Conservation (phyloP, 2,329 filamentous ascomycete species). For the Penicillium psychrosexuale region DNA sequence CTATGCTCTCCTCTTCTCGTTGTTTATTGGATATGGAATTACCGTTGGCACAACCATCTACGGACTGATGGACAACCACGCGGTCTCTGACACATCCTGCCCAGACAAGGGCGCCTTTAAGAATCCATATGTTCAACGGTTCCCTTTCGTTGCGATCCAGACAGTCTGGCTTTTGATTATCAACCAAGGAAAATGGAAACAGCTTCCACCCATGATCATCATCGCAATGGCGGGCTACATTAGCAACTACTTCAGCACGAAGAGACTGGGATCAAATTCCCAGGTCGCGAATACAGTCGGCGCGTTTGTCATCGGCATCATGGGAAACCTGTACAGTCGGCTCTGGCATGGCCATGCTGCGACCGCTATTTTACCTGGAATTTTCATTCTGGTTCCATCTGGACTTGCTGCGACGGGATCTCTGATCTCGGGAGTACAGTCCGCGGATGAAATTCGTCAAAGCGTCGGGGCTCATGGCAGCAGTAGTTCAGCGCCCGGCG, state of each 20-base stretch:
- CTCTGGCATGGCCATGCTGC: conserved; percentile 72
- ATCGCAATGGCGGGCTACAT: conserved; percentile 71
- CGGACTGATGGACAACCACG: conserved; percentile 55
- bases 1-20: conserved; percentile 62
- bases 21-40: conserved; percentile 68
- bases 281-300: conserved; percentile 75
- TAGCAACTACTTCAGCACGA: conserved; percentile 46
- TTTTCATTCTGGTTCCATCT: conserved; percentile 66
- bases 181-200: conserved; percentile 77
- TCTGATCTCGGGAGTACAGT: conserved; percentile 55
- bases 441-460: conserved; percentile 52
- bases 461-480: conserved; percentile 18
- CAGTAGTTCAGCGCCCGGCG: conserved; percentile 13
- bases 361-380: conserved; percentile 78
- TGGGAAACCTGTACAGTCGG: conserved; percentile 75
- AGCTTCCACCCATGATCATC: conserved; percentile 69
- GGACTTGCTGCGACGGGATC: conserved; percentile 57
- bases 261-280: conserved; percentile 64
- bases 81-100: conserved; percentile 49
- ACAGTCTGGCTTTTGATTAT: conserved; percentile 71
- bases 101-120: conserved; percentile 29
- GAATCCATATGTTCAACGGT: conserved; percentile 50
- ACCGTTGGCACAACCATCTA: conserved; percentile 62
- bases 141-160: conserved; percentile 70
- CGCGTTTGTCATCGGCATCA: conserved; percentile 69